Evolutionary conservation across 2,329 filamentous ascomycete species (phyloP), one percentile per base, ranked within the genome.

Genomic region (Trichoderma sp.): DNA sequence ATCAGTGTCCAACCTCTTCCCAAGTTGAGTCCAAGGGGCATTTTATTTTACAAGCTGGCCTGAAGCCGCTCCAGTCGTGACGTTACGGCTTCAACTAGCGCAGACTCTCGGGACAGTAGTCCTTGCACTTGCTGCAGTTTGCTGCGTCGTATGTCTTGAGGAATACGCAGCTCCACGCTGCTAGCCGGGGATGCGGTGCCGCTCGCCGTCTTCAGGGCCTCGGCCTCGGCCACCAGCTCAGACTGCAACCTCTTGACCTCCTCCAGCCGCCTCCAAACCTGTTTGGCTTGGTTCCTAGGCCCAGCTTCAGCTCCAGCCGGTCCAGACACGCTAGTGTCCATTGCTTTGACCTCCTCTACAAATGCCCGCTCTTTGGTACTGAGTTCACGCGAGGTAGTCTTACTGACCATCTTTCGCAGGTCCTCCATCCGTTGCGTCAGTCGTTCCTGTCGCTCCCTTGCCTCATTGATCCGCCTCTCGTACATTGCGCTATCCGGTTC

Each of bases 21-120:
- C 18, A 65, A 35, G 38, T 18, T 24, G 35, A 41, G 45, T 27
- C 33, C 33, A 3, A 8, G 11, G 50, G 50, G 9, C 1, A 0
- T 53, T 53, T 21, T 45, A 5, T 12, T 72, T 77, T 80, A 84
- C 79, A 81, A 72, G 50, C 77, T 77, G n/a, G 82, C 77, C 77
- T 86, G 84, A 72, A 94, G 83, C 77, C 87, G 88, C 81, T 92
- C 90, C 77, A 94, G 83, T 75, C 92, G 87, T 75, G 87, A 87
- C 78, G 88, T 91, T 27, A 93, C 89, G 27, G 90, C 92, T 78
- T 94, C 92, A 7, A 94, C 90, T 79, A 94, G 83, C 6, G 91
- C 91, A 64, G 89, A 89, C 83, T 94, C 92, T 33, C 92, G 86
- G 75, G 92, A 91, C 78, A 94, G 83, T 76, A 93, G 82, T 33